Evolutionary conservation across 2,329 filamentous ascomycete genomes (phyloP).

Genomic region (Aspergillus terreus): DNA sequence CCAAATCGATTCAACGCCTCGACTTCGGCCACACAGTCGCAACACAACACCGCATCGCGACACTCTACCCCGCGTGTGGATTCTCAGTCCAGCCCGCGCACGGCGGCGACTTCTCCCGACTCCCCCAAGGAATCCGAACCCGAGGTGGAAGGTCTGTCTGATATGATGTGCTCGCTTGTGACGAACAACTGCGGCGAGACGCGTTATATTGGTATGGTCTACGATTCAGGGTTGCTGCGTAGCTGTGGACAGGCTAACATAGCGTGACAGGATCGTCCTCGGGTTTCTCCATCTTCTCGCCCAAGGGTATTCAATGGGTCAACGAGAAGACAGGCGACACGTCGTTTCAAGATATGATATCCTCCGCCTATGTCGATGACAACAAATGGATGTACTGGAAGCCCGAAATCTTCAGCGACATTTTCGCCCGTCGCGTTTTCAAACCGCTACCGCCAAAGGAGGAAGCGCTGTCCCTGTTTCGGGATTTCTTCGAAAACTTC

Average conservation of each 20-base stretch:
- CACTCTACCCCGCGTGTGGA: slow-evolving; percentile 47
- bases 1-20: slow-evolving; percentile 26
- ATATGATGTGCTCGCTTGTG: slow-evolving; percentile 98
- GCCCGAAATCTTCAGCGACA: slow-evolving; percentile 90
- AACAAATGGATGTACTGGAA: slow-evolving; percentile 98
- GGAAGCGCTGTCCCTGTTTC: slow-evolving; percentile 83
- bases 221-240: slow-evolving; percentile 89
- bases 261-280: slow-evolving; percentile 74
- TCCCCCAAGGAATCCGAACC: slow-evolving; percentile 55
- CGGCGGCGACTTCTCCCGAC: slow-evolving; percentile 50
- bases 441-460: slow-evolving; percentile 76
- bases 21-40: slow-evolving; percentile 23
- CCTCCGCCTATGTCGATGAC: slow-evolving; percentile 82
- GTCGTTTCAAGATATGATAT: slow-evolving; percentile 93
- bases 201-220: slow-evolving; percentile 76
- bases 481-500: slow-evolving; percentile 97
- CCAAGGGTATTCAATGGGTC: slow-evolving; percentile 97
- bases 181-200: slow-evolving; percentile 95
- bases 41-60: slow-evolving; percentile 33
- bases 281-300: slow-evolving; percentile 97
- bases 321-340: slow-evolving; percentile 96
- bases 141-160: slow-evolving; percentile 82
- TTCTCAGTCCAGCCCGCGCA: slow-evolving; percentile 49
- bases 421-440: slow-evolving; percentile 83
- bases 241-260: slow-evolving; percentile 51